Percentiles rank a stretch among this genome's conserved stretches.
These are phyloP conservation scores for Powellomyces hirtus DNA, from an alignment of 192 early-diverging fungal genomes.

Conservation along the genomic window DNA sequence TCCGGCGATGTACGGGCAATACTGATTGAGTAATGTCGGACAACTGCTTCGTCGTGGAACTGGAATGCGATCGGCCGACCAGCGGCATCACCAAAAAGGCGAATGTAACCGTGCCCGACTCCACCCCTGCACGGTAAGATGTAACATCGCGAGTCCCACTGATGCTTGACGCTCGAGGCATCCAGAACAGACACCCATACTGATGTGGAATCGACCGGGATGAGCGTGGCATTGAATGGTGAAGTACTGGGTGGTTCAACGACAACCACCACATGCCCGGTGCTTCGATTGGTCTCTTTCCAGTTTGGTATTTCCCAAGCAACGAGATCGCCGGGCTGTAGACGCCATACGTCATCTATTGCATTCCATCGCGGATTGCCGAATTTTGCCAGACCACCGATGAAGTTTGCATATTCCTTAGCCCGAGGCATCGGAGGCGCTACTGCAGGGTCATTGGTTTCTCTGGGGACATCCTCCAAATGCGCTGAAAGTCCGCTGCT, in stretches of 20 bases:
- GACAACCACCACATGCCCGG: conserved; percentile 21
- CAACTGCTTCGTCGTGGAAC: conserved; percentile 10
- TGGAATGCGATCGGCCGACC: conserved; percentile 6
- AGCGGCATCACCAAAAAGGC: not conserved
- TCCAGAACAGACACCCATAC: conserved; percentile 19
- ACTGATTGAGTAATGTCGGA: not conserved
- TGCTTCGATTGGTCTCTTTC: not conserved
- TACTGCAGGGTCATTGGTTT: conserved; percentile 7
- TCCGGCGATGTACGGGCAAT: not conserved
- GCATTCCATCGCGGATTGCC: not conserved
- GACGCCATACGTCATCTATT: not conserved
- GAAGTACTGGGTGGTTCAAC: not conserved
- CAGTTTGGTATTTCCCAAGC: conserved; percentile 19
- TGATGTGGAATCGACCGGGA: not conserved
- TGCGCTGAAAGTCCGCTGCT: not conserved
- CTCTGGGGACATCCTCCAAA: conserved; percentile 19
- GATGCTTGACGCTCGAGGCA: conserved; percentile 3
- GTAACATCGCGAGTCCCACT: conserved; percentile 13
- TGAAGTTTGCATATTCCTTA: conserved; percentile 14
- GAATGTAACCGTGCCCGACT: conserved; percentile 14
- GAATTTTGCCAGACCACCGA: not conserved
- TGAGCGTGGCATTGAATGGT: not conserved
- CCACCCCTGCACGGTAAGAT: not conserved
- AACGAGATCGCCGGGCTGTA: conserved; percentile 15
- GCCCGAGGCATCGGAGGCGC: conserved; percentile 24